Base-by-base conservation (phyloP, 176 grass and related monocot species). In the Elaeis guineensis region DNA sequence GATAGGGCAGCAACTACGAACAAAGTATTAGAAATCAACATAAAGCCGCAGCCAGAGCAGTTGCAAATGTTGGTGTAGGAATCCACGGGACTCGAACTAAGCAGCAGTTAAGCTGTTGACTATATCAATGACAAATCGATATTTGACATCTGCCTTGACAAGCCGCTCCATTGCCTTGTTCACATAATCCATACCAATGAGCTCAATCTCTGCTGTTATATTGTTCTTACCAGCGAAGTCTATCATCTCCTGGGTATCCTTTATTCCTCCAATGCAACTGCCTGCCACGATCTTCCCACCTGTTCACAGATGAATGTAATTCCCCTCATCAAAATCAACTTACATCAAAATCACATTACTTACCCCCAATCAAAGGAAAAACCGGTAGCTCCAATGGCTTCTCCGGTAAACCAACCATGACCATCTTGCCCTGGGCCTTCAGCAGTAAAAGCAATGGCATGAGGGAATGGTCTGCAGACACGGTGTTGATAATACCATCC, bases 91-190 rank as follows among this genome's bases (percentile, higher is more conserved):
- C 35, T 12, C 35, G 11, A 44, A 12, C 35, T 61, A 61, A 12
- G 25, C 28, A 61, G 58, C 25, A 61, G 24, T 58, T 59, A 86
- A 49, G 70, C 65, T 82, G 70, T 78, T 82, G 61, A 70, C 80
- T 57, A 83, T 49, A 58, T 89, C 76, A 61, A 89, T 80, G 80
- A 89, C 85, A 66, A 89, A 89, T 65, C 85, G 85, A 63, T 83
- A 83, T 69, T 75, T 71, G 35, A 89, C 68, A 16, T 89, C 68
- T 19, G 67, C 80, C 72, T 70, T 89, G 67, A 60, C 67, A 11
- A 89, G 72, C 59, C 85, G 67, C 49, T 83, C 80, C 68, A 83
- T 30, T 11, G 85, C 85, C 50, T 16, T 6, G 32, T 77, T 69
- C 25, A 88, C 76, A 20, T 76, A 48, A 12, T 75, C 50, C 0